phyloP scores from a whole-genome alignment of 148 eudicot species.

The Gaultheria prostrata region DNA sequence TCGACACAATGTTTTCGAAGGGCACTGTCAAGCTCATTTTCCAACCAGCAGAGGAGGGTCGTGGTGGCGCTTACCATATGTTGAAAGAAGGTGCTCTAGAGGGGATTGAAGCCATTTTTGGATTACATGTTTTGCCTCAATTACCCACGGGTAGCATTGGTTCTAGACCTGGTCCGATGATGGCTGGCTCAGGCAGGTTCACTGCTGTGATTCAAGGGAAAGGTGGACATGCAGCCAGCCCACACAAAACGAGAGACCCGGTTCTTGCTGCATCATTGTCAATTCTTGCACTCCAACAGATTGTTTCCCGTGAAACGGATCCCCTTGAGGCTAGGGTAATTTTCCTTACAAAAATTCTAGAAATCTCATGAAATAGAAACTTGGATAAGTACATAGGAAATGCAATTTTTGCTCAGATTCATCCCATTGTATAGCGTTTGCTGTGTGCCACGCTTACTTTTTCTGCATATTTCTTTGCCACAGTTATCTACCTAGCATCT shows the following conservation, averaged over 20 bases:
- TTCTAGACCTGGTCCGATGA: constrained; percentile 31
- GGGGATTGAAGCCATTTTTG: constrained; percentile 38
- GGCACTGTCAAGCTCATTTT: constrained; percentile 43
- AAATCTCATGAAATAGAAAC: not conserved
- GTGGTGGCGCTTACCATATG: constrained; percentile 46
- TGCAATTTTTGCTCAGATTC: not conserved
- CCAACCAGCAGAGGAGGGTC: constrained; percentile 48
- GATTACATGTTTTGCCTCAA: constrained; percentile 31
- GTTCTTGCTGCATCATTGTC: constrained; percentile 29
- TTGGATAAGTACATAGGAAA: not conserved
- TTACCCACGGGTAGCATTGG: constrained; percentile 23
- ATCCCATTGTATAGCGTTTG: not conserved
- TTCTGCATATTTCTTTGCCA: not conserved
- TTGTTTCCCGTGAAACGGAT: constrained; percentile 35
- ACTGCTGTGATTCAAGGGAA: constrained; percentile 20
- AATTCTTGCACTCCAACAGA: constrained; percentile 34
- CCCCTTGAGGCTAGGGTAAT: constrained; percentile 31
- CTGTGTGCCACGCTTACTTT: not conserved
- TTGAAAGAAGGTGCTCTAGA: constrained; percentile 40
- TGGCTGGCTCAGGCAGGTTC: constrained; percentile 31
- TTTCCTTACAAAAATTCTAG: not conserved
- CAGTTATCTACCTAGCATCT: not conserved
- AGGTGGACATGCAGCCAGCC: constrained; percentile 20
- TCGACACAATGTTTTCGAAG: constrained; percentile 16
- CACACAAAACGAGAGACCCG: constrained; percentile 21